These are phyloP conservation scores for Diaporthe sp. DNA, from an alignment of 2,329 filamentous ascomycete species.

Conservation along the genomic window DNA sequence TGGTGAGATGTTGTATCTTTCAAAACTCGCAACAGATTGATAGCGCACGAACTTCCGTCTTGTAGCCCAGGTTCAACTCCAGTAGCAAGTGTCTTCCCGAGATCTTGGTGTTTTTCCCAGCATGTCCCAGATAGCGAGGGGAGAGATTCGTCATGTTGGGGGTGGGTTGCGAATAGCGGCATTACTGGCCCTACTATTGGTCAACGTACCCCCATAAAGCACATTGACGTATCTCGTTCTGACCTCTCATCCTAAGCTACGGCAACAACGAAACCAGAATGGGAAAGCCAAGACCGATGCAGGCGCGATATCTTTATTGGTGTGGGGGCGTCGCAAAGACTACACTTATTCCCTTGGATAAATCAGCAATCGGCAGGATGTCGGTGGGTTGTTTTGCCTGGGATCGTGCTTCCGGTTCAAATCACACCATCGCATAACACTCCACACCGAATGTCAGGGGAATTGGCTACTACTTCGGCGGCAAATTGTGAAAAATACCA, in stretches of 20 bases:
- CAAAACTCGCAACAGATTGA: neutral
- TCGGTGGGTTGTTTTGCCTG: neutral
- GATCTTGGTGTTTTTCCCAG: too few relatives aligned
- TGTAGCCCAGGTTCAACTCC: neutral
- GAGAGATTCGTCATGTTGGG: slow-evolving; percentile 16
- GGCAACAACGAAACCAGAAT: neutral
- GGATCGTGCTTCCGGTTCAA: slow-evolving; percentile 1
- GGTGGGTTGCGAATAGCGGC: neutral
- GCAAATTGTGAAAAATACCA: neutral
- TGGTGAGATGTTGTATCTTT: too few relatives aligned
- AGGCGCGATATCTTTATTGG: neutral
- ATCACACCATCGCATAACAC: neutral
- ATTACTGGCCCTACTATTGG: neutral
- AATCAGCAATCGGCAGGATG: neutral
- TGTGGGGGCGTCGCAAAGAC: neutral
- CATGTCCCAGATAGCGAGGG: neutral
- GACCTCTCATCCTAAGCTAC: neutral
- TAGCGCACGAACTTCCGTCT: neutral
- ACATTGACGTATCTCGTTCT: neutral
- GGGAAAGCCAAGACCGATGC: neutral
- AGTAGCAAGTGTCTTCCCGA: too few relatives aligned
- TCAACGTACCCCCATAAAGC: neutral
- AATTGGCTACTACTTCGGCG: neutral
- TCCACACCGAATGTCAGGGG: neutral
- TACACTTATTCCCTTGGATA: too few relatives aligned